Conservation (phyloP, 176 grass and related monocot genomes). For the Coix lacrymajobi region DNA sequence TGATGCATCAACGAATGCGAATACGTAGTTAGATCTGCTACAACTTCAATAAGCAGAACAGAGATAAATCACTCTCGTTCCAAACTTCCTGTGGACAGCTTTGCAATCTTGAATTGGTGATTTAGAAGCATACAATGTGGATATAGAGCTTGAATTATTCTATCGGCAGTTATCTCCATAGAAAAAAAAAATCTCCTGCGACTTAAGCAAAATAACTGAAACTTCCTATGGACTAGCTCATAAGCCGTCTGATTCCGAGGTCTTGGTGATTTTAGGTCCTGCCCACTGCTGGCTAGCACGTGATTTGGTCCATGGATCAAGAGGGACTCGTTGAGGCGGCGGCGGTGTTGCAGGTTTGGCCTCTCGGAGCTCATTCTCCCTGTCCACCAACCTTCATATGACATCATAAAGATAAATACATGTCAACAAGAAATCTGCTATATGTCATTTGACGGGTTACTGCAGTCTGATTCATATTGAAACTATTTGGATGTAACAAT, state of each 20-base stretch:
- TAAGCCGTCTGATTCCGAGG: conserved; percentile 46
- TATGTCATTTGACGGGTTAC: not conserved
- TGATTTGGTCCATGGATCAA: conserved; percentile 86
- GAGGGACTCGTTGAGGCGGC: conserved; percentile 46
- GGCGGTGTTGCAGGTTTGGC: conserved; percentile 64
- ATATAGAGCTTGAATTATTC: conserved; percentile 39
- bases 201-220: not conserved
- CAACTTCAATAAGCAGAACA: not conserved
- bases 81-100: not conserved
- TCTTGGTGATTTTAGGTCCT: conserved; percentile 51
- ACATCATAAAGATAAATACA: not conserved
- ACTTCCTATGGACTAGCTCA: conserved; percentile 21
- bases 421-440: not conserved
- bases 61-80: not conserved
- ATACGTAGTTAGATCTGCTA: not conserved
- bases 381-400: conserved; percentile 68
- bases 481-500: not conserved
- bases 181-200: not conserved
- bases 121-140: not conserved
- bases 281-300: conserved; percentile 65
- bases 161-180: conserved; percentile 29
- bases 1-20: not conserved
- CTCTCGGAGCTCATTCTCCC: conserved; percentile 89
- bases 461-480: not conserved
- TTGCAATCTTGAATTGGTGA: not conserved